Conservation (phyloP, 768 basidiomycete species). For the Rhodotorula babjevae region DNA sequence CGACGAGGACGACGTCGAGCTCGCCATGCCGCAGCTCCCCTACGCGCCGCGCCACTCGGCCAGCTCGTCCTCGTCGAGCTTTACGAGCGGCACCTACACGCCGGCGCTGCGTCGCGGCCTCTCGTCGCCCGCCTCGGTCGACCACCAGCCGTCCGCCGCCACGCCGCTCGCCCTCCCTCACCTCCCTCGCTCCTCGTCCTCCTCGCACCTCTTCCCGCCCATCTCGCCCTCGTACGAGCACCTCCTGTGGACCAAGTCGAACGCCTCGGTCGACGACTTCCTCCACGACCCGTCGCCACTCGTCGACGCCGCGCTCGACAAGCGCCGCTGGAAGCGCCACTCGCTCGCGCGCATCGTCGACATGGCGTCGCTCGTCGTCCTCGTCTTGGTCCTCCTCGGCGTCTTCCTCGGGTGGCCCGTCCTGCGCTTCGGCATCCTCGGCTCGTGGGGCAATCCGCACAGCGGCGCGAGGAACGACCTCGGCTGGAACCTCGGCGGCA, state of each 20-base stretch:
- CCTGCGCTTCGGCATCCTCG: constrained; percentile 9
- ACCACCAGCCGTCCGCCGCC: background rate
- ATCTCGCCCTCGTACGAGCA: background rate
- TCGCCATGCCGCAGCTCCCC: background rate
- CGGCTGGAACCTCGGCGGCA: constrained; percentile 76
- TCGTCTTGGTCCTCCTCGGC: constrained; percentile 64
- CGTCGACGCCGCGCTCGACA: constrained; percentile 47
- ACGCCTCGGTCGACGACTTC: constrained; percentile 36
- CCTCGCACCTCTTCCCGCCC: background rate
- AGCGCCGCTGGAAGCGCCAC: constrained; percentile 61
- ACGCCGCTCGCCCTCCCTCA: background rate
- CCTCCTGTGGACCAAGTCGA: constrained; percentile 34
- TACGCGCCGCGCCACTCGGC: background rate
- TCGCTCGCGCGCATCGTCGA: constrained; percentile 79
- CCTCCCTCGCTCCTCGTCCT: background rate
- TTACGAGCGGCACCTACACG: background rate
- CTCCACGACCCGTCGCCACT: constrained; percentile 42
- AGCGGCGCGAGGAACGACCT: background rate
- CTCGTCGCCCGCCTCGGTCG: background rate
- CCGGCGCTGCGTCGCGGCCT: background rate
- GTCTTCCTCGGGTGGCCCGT: constrained; percentile 88
- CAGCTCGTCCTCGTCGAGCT: background rate
- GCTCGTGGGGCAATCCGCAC: background rate
- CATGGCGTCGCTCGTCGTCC: constrained; percentile 61
- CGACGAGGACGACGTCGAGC: background rate